A percentile compares a stretch with the other conserved stretches of the same genome.
Evolutionary conservation across 805 yeast species (phyloP).

Genomic region (Candida parachauliodes): DNA sequence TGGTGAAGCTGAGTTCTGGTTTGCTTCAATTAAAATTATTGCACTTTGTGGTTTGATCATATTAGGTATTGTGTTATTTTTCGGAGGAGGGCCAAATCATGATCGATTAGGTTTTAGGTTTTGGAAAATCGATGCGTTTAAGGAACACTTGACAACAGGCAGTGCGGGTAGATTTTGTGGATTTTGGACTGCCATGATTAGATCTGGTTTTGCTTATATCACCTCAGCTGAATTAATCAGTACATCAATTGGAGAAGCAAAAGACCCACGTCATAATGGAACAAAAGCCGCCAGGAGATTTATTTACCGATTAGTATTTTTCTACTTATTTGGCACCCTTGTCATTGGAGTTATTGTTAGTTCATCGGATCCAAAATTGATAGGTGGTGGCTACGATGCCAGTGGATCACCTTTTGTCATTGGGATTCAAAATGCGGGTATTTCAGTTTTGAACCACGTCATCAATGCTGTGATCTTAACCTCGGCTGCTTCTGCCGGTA

Average conservation of each 20-base stretch:
- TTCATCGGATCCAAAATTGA: conserved; percentile 22
- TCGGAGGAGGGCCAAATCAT: conserved; percentile 36
- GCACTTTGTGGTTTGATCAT: conserved; percentile 30
- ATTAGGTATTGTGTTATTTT: conserved; percentile 32
- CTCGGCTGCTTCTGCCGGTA: conserved; percentile 51
- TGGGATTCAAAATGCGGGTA: conserved; percentile 60
- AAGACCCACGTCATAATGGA: conserved; percentile 31
- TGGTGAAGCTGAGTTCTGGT: conserved; percentile 38
- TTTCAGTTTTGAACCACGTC: conserved; percentile 55
- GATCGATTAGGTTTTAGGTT: conserved; percentile 46
- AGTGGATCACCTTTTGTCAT: conserved; percentile 65
- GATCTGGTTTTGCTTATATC: conserved; percentile 66
- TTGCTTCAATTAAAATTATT: conserved; percentile 29
- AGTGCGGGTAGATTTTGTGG: conserved; percentile 61
- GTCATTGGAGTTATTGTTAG: conserved; percentile 38
- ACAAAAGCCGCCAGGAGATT: conserved; percentile 61
- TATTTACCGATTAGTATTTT: conserved; percentile 46
- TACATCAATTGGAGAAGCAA: conserved; percentile 57
- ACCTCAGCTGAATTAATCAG: conserved; percentile 66
- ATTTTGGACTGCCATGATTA: conserved; percentile 58
- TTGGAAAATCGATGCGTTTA: conserved; percentile 36
- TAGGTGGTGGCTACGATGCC: conserved; percentile 36
- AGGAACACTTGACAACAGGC: conserved; percentile 46
- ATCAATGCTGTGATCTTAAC: conserved; percentile 59
- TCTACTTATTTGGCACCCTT: conserved; percentile 38